Base-by-base conservation (phyloP, 805 yeast species). In the Metschnikowia colocasiae region DNA sequence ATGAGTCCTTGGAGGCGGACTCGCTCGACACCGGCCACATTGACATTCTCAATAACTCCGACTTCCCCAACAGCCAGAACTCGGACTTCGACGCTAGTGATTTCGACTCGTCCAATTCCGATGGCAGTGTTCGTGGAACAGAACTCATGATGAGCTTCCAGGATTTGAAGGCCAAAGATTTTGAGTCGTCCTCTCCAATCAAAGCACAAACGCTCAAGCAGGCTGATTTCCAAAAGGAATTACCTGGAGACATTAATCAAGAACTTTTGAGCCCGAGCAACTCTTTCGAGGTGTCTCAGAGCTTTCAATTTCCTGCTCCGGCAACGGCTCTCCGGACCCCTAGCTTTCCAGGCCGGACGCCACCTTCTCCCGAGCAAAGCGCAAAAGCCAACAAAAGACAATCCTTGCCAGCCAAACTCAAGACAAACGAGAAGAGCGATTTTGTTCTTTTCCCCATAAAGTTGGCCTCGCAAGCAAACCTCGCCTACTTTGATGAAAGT, bases 371-470 rank as follows among this genome's bases (percentile, higher is more conserved):
- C 2, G 72, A 67, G 40, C 69, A 69, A 10, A 46, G 47, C 26
- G 51, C 62, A 4, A 61, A 58, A 31, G 47, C 51, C 10, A 47
- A 47, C 43, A 66, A 68, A 47, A 52, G 75, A 32, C 69, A 59
- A 52, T 68, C 74, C 4, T 56, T 71, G 34, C 75, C 75, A 3
- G 59, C 61, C 9, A 59, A 59, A 40, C 54, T 68, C 43, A 62
- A 62, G 42, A 40, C 55, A 23, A 51, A 45, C 19, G 62, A 60
- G 13, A 59, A 59, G 18, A 62, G 59, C 15, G 68, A 69, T 10
- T 73, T 73, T 54, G 67, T 71, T 31, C 62, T 71, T 33, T 69
- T 74, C 13, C 77, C 77, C 3, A 63, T 73, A 40, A 72, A 72
- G 46, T 56, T 73, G 47, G 61, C 73, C 6, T 56, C 59, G 3